phyloP scores from a whole-genome alignment of 495 filamentous ascomycete species.

The Astrothelium macrocarpum region DNA sequence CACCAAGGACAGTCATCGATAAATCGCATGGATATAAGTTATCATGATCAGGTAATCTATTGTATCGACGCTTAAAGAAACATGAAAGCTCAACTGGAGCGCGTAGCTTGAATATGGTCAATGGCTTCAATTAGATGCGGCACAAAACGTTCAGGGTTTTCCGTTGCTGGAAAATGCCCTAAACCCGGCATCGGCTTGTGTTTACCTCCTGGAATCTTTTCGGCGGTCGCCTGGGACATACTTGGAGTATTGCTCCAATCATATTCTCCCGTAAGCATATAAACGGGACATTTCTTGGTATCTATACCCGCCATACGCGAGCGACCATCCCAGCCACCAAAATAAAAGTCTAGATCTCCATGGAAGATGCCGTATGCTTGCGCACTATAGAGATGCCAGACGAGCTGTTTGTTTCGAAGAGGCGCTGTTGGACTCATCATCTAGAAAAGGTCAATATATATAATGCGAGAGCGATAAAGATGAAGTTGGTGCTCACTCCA shows the following conservation, averaged over 20 bases:
- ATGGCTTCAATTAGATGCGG: constrained; percentile 17
- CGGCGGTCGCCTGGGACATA: constrained; percentile 30
- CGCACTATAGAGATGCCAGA: constrained; percentile 33
- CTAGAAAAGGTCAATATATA: background rate
- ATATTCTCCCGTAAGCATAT: constrained; percentile 36
- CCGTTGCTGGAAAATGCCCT: constrained; percentile 32
- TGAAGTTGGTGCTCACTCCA: constrained; percentile 26
- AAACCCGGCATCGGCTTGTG: constrained; percentile 32
- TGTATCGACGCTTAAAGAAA: background rate
- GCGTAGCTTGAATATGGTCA: constrained; percentile 12
- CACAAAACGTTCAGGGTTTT: constrained; percentile 22
- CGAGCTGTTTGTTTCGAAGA: constrained; percentile 29
- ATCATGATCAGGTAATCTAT: too few species aligned
- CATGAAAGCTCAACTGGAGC: background rate
- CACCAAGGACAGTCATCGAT: too few species aligned
- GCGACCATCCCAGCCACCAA: constrained; percentile 35
- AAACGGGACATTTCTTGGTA: constrained; percentile 33
- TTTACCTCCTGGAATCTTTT: constrained; percentile 32
- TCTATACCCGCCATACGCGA: constrained; percentile 31
- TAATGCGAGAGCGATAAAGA: background rate
- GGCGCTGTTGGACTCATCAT: constrained; percentile 33
- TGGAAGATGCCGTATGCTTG: constrained; percentile 36
- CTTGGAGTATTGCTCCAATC: constrained; percentile 33
- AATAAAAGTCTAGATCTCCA: constrained; percentile 38
- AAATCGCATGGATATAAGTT: too few species aligned